Evolutionary conservation across 2,329 filamentous ascomycete genomes (phyloP).

Genomic region (Podosphaera leucotricha): DNA sequence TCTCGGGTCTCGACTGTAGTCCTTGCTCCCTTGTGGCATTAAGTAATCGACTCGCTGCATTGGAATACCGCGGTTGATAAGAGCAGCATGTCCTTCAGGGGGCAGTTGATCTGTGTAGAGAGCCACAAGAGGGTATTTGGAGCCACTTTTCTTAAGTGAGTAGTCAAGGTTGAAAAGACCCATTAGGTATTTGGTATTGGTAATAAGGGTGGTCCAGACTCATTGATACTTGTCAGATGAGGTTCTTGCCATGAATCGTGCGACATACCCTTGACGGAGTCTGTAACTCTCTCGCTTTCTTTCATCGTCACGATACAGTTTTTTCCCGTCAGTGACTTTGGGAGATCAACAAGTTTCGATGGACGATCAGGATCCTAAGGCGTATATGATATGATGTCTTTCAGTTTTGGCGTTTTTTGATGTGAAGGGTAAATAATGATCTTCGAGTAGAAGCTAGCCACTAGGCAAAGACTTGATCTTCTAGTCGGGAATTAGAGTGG

Average conservation of each 20-base stretch:
- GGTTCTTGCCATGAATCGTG: neutral
- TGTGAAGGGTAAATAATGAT: no score
- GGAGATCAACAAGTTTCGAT: no score
- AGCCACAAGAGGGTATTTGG: conserved; percentile 56
- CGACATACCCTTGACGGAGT: no score
- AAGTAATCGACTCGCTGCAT: conserved; percentile 50
- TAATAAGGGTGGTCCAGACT: conserved; percentile 81
- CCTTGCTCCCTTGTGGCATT: conserved; percentile 36
- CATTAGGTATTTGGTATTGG: conserved; percentile 58
- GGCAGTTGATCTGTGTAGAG: conserved; percentile 66
- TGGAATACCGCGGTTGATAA: conserved; percentile 44
- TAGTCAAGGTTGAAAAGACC: conserved; percentile 64
- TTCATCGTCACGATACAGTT: no score
- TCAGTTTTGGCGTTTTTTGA: no score
- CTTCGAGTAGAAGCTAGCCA: no score
- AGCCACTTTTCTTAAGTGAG: conserved; percentile 40
- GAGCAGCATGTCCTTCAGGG: conserved; percentile 38
- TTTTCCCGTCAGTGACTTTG: no score
- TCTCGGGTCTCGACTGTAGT: conserved; percentile 54
- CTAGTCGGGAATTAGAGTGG: no score
- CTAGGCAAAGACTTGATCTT: no score
- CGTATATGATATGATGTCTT: no score
- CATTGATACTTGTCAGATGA: conserved; percentile 4
- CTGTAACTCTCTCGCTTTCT: no score
- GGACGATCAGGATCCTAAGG: no score